Base-by-base conservation (phyloP, 1,284 basidiomycete species). In the Cystobasidium slooffiae region DNA sequence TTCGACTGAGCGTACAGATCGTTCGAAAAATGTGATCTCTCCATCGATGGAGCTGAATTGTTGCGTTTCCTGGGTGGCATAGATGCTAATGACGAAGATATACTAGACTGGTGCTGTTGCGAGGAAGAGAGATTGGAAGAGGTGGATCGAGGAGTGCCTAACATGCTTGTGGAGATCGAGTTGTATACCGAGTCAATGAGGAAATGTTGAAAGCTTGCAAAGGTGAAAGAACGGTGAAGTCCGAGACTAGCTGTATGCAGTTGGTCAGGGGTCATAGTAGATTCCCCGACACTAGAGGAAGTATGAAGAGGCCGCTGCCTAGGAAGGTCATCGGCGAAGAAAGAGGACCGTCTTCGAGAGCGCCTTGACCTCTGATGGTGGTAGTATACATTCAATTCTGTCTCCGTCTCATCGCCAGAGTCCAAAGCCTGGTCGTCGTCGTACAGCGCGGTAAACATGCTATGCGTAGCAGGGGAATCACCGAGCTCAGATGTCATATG, bases 111-210 rank as follows among this genome's bases (percentile, higher is more conserved):
- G 31, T 63, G 61, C 20, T 22, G 37, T 5, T 8, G 22, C 16
- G 55, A 43, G 20, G 4, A 0, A 44, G 41, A 24, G 6, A 44
- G 22, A 37, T 16, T 56, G 24, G 20, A 14, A 12, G 67, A 44
- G 31, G 55, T 37, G 6, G 67, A 43, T 43, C 52, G 43, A 16
- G 53, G 44, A 9, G 67, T 47, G 9, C 44, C 67, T 9, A 49
- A 22, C 52, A 56, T 58, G 9, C 55, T 44, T n/a, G 68, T 61
- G 4, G 68, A 61, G 44, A 70, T 20, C 16, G 68, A 49, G 49
- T 49, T 56, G 24, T 72, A 72, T 8, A 72, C 69, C 24, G 69
- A 72, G 41, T 72, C 69, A 6, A 72, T 51, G 59, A 72, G 69
- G 39, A 72, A 72, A 39, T 72, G 69, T 39, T 72, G 69, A 12